phyloP scores from a whole-genome alignment of 1,284 basidiomycete species.

The Rhizoctonia solani region DNA sequence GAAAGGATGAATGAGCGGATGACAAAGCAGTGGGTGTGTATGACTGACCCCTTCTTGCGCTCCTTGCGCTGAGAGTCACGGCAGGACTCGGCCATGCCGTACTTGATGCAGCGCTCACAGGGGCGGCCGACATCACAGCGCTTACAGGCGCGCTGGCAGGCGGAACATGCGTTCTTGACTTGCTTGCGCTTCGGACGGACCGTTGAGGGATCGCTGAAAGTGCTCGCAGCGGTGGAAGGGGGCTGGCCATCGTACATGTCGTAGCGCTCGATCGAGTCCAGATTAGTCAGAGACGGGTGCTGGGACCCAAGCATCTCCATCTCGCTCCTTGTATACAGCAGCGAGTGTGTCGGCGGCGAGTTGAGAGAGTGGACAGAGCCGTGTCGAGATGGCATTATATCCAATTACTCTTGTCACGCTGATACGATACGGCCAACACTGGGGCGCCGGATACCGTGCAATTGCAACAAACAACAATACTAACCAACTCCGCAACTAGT shows the following conservation, averaged over 20 bases:
- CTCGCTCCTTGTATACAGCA: neutral
- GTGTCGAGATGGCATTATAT: neutral
- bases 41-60: conserved; percentile 66
- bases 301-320: neutral
- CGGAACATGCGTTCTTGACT: conserved; percentile 89
- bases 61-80: conserved; percentile 82
- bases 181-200: conserved; percentile 68
- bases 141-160: conserved; percentile 89
- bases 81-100: conserved; percentile 78
- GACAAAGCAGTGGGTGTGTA: too few relatives aligned
- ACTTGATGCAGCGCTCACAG: conserved; percentile 84
- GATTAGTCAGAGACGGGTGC: neutral
- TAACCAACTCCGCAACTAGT: too few relatives aligned
- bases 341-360: conserved; percentile 22
- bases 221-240: neutral
- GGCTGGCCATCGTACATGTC: neutral
- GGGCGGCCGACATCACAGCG: conserved; percentile 87
- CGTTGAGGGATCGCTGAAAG: neutral
- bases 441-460: too few relatives aligned
- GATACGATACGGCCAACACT: too few relatives aligned
- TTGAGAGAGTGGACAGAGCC: conserved; percentile 16
- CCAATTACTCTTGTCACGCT: too few relatives aligned
- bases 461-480: too few relatives aligned
- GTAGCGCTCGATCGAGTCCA: conserved; percentile 3
- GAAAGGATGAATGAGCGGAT: neutral